These are phyloP conservation scores for Emericellopsis atlantica DNA, from an alignment of 2,329 filamentous ascomycete genomes.

Conservation along the genomic window DNA sequence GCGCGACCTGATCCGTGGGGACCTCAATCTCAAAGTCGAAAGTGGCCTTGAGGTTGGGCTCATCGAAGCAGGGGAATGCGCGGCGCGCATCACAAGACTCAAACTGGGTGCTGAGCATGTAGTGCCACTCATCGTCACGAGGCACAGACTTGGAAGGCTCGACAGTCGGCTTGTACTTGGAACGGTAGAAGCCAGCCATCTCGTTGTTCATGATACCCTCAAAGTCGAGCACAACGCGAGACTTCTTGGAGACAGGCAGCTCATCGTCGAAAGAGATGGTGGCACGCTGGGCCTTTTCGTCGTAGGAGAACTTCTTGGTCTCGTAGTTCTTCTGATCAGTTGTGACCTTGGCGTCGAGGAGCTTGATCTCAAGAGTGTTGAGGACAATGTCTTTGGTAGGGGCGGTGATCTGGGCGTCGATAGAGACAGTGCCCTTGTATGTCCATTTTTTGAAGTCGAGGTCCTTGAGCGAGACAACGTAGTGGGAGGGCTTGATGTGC, in stretches of 20 bases:
- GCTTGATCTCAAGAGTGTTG: constrained; percentile 75
- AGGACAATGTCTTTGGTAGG: constrained; percentile 66
- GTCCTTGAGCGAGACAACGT: constrained; percentile 69
- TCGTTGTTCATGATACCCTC: constrained; percentile 75
- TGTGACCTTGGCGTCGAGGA: constrained; percentile 51
- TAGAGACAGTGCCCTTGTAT: constrained; percentile 72
- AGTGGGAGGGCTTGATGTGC: constrained; percentile 70
- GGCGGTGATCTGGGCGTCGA: constrained; percentile 61
- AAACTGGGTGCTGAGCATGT: constrained; percentile 92
- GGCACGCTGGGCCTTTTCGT: constrained; percentile 72
- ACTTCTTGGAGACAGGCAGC: constrained; percentile 54
- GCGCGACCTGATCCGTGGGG: constrained; percentile 72
- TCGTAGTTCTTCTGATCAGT: constrained; percentile 45
- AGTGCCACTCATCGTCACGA: constrained; percentile 52
- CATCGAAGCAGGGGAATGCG: constrained; percentile 96
- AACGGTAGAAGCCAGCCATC: constrained; percentile 90
- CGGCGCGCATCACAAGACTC: constrained; percentile 90
- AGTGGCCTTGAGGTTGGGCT: constrained; percentile 91
- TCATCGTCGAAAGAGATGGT: constrained; percentile 65
- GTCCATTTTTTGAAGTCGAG: constrained; percentile 63
- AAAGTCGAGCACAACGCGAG: constrained; percentile 58
- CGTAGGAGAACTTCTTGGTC: constrained; percentile 61
- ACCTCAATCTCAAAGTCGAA: constrained; percentile 92
- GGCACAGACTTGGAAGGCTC: constrained; percentile 66
- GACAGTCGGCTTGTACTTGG: constrained; percentile 76